phyloP scores from a whole-genome alignment of 495 filamentous ascomycete species.

The Pyrenula aspistea region DNA sequence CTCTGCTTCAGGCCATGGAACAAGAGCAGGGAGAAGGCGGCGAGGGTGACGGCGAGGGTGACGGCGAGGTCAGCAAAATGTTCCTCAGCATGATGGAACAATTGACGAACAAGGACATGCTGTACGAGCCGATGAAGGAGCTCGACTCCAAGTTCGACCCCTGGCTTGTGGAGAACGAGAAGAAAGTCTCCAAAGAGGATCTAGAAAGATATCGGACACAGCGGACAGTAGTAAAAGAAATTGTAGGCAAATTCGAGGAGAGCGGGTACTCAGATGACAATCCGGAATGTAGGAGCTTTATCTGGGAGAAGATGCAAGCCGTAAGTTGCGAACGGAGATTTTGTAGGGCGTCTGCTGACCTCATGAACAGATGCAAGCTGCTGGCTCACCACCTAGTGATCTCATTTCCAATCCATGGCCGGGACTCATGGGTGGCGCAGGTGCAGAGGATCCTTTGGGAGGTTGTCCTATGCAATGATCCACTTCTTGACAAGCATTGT shows the following conservation, averaged over 20 bases:
- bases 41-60: slow-evolving; percentile 49
- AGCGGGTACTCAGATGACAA: slow-evolving; percentile 68
- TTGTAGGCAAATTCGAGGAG: slow-evolving; percentile 79
- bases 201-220: slow-evolving; percentile 71
- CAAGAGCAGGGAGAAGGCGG: no score
- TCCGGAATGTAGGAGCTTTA: slow-evolving; percentile 72
- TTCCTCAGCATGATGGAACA: slow-evolving; percentile 97
- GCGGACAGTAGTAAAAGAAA: slow-evolving; percentile 69
- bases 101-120: slow-evolving; percentile 91
- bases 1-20: slow-evolving; percentile 78
- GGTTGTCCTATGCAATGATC: slow-evolving; percentile 22
- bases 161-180: slow-evolving; percentile 74
- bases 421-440: slow-evolving; percentile 19
- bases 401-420: slow-evolving; percentile 64
- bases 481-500: no score
- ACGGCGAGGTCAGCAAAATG: slow-evolving; percentile 87
- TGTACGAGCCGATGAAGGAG: slow-evolving; percentile 99
- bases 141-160: slow-evolving; percentile 77
- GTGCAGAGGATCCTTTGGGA: slow-evolving; percentile 7
- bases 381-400: slow-evolving; percentile 79
- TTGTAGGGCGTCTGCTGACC: slow-evolving; percentile 2
- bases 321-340: slow-evolving; percentile 35
- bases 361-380: slow-evolving; percentile 74
- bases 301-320: slow-evolving; percentile 95
- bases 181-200: slow-evolving; percentile 53